Evolutionary conservation across 257 asterid genomes (phyloP).

Genomic region (Plantago major): DNA sequence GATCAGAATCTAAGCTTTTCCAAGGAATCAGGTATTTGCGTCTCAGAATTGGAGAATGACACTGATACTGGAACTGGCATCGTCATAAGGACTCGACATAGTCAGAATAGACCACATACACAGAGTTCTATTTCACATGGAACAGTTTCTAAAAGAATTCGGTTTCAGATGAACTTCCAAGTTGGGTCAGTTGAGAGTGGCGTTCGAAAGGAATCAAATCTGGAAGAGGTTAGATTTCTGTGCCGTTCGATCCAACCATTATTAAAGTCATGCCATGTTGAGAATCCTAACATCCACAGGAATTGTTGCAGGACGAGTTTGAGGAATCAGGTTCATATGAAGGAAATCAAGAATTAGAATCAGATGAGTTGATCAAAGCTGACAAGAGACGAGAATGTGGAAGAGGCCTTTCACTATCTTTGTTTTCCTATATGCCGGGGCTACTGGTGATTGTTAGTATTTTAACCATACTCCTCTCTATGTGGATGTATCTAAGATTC

Average conservation of each 20-base stretch:
- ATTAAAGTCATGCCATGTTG: neutral
- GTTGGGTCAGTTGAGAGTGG: constrained; percentile 48
- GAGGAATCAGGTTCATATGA: constrained; percentile 22
- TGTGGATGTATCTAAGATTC: constrained; percentile 31
- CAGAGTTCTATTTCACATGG: constrained; percentile 40
- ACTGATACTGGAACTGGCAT: constrained; percentile 51
- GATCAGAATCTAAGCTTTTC: neutral
- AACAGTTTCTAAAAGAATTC: constrained; percentile 66
- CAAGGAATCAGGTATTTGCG: neutral
- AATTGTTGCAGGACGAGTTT: constrained; percentile 45
- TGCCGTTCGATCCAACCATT: neutral
- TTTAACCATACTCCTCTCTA: constrained; percentile 32
- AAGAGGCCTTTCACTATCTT: too few relatives aligned
- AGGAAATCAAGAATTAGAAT: constrained; percentile 13
- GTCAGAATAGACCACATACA: constrained; percentile 16
- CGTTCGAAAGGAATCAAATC: constrained; percentile 25
- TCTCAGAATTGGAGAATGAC: constrained; percentile 3
- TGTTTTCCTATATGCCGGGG: constrained; percentile 32
- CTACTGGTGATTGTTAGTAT: constrained; percentile 41
- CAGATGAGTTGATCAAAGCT: constrained; percentile 16
- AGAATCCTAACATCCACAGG: neutral
- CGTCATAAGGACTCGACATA: constrained; percentile 37
- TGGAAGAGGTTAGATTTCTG: constrained; percentile 41
- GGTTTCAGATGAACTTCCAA: constrained; percentile 43
- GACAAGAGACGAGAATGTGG: neutral